Percentiles rank a stretch among this genome's conserved stretches.
These are phyloP conservation scores for Amylocystis lapponica DNA, from an alignment of 768 basidiomycete genomes.

Conservation along the genomic window DNA sequence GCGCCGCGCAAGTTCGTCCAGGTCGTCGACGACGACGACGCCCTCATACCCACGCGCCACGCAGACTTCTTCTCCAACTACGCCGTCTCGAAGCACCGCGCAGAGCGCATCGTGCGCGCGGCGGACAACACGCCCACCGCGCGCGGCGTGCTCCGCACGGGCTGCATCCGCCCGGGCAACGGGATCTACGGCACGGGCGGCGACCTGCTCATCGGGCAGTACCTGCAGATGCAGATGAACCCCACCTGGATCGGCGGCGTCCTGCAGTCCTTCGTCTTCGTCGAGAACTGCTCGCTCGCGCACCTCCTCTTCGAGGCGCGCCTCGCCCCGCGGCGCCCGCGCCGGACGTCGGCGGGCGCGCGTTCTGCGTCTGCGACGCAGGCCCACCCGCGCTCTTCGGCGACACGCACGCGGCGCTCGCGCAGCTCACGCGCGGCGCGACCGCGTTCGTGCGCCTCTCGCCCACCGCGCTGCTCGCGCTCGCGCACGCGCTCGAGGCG, in stretches of 20 bases:
- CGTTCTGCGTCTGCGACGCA: slow-evolving; percentile 61
- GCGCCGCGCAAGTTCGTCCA: slow-evolving; percentile 56
- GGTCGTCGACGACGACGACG: slow-evolving; percentile 56
- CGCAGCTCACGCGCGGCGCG: slow-evolving; percentile 51
- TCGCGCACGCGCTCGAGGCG: slow-evolving; percentile 54
- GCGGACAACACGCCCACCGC: slow-evolving; percentile 33
- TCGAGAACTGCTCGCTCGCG: slow-evolving; percentile 70
- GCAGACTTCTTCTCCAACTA: slow-evolving; percentile 75
- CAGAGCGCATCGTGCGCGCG: slow-evolving; percentile 43
- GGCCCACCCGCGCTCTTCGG: slow-evolving; percentile 58
- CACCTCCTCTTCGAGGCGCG: slow-evolving; percentile 72
- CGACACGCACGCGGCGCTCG: slow-evolving; percentile 53
- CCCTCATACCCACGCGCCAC: slow-evolving; percentile 44
- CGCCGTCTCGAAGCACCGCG: slow-evolving; percentile 56
- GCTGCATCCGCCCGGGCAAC: slow-evolving; percentile 74
- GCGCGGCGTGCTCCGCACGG: slow-evolving; percentile 51
- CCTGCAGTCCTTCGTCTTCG: slow-evolving; percentile 63
- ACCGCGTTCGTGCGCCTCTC: slow-evolving; percentile 51
- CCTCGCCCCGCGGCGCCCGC: slow-evolving; percentile 47
- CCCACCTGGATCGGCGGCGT: slow-evolving; percentile 56
- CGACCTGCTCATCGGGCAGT: slow-evolving; percentile 61
- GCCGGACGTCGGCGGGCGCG: slow-evolving; percentile 72
- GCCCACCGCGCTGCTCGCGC: slow-evolving; percentile 55
- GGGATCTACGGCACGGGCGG: slow-evolving; percentile 73
- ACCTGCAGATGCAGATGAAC: slow-evolving; percentile 52